Evolutionary conservation across 257 asterid genomes (phyloP), one percentile per base, ranked within the genome.

Genomic region (Fraxinus excelsior): DNA sequence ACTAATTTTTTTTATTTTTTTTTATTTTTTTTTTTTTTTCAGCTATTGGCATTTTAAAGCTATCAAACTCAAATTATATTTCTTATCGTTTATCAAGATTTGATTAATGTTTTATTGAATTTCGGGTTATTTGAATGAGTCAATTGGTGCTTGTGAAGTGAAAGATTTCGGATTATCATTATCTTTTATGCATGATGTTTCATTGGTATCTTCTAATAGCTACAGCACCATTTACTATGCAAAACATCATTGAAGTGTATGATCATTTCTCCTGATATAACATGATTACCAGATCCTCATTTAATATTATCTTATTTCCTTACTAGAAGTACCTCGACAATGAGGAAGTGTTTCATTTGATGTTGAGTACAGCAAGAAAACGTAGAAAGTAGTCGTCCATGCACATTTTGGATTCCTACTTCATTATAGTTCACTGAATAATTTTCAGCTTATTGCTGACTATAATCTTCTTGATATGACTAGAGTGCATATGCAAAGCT

Each of bases 401-500:
- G 12, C 35, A 12, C 60, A 74, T 51, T 71, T 71, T 49, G 29
- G 70, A 73, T 72, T 62, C 46, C 14, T 72, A 12, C 56, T 51
- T 77, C 77, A n/a, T 85, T 72, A 14, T 21, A 64, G 51, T 31
- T 73, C 77, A 62, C 62, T 38, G 51, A 64, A 8, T 6, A 31
- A 78, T 53, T 44, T 65, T 25, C 37, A 56, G 76, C 77, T 79
- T 72, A 46, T 72, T 67, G 40, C 68, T 42, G 46, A 73, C 73
- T 71, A n/a, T 12, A 62, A 25, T 62, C 18, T 46, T 72, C 19
- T 73, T 78, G 51, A 60, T 73, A 49, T 70, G 53, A 76, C 40
- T 49, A 95, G 99, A 84, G 88, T 80, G 78, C 97, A 78, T 95
- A 95, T 82, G 97, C 93, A 78, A 95, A 95, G 93, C 96, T 95